Evolutionary conservation across 1,139 yeast genomes (phyloP).

Genomic region (Debaryomycetaceae sp.): DNA sequence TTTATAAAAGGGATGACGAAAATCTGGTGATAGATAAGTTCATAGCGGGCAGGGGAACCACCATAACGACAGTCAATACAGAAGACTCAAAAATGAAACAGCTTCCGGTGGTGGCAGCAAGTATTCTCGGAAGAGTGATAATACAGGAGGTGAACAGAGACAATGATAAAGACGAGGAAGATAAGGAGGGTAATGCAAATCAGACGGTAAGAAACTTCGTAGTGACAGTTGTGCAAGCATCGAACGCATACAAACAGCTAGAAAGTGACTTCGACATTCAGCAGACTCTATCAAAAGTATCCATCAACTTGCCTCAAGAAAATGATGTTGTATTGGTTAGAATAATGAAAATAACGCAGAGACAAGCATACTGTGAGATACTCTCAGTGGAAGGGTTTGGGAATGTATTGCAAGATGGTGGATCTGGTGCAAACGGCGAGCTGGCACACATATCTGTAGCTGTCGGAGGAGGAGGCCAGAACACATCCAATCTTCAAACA

Average conservation of each 20-base stretch:
- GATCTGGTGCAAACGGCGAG: conserved; percentile 62
- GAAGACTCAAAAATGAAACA: conserved; percentile 16
- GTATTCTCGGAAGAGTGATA: conserved; percentile 59
- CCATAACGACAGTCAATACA: conserved; percentile 27
- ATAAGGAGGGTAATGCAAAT: conserved; percentile 9
- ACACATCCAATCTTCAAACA: conserved; percentile 34
- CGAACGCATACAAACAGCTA: conserved; percentile 31
- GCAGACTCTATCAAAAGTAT: conserved; percentile 8
- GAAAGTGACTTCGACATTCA: conserved; percentile 15
- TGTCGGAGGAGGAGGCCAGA: conserved; percentile 54
- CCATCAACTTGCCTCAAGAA: conserved; percentile 72
- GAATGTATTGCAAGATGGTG: conserved; percentile 58
- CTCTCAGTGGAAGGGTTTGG: conserved; percentile 71
- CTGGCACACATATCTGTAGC: conserved; percentile 38
- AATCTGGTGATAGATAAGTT: conserved; percentile 19
- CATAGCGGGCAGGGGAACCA: conserved; percentile 39
- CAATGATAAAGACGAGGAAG: conserved; percentile 14
- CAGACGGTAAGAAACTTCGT: conserved; percentile 15
- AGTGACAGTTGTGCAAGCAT: conserved; percentile 29
- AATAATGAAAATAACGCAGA: conserved; percentile 61
- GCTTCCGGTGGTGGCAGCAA: conserved; percentile 58
- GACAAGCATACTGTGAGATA: conserved; percentile 81
- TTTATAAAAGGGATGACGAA: conserved; percentile 23
- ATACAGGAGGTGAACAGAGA: conserved; percentile 18
- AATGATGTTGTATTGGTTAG: conserved; percentile 79